Conservation (phyloP, 352 stramenopile genomes). For the Phytophthora agathidicida region DNA sequence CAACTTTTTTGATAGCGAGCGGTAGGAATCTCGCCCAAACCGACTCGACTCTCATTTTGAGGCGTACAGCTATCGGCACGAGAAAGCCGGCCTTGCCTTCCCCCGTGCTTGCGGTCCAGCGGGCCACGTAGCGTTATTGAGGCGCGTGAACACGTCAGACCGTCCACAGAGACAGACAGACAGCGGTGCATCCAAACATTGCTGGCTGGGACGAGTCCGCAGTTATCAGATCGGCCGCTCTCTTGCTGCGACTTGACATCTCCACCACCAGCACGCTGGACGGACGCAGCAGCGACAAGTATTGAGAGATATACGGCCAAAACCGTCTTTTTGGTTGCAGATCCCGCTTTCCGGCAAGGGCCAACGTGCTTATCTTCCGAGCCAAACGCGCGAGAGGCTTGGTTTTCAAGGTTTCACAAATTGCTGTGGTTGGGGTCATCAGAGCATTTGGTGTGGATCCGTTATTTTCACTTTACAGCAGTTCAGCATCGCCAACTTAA, state of each 20-base stretch:
- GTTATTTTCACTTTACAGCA: no score
- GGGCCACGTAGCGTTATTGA: conserved; percentile 27
- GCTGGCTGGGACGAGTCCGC: conserved; percentile 21
- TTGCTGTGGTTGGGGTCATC: no score
- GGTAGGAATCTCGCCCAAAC: conserved; percentile 33
- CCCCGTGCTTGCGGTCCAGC: conserved; percentile 10
- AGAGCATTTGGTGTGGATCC: no score
- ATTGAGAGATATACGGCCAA: conserved; percentile 36
- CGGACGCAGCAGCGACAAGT: conserved; percentile 17
- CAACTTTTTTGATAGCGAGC: conserved; percentile 19
- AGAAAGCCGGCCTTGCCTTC: conserved; percentile 2
- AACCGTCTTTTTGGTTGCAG: conserved; percentile 13
- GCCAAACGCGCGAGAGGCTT: background rate
- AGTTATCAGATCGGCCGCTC: conserved; percentile 26
- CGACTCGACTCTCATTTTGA: conserved; percentile 28
- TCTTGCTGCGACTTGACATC: conserved; percentile 21
- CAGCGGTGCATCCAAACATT: conserved; percentile 17
- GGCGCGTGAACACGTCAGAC: conserved; percentile 1
- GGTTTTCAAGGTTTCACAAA: conserved; percentile 2
- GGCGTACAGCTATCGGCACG: conserved; percentile 17
- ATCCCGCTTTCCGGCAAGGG: conserved; percentile 5
- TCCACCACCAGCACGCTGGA: conserved; percentile 19
- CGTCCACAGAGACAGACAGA: conserved; percentile 30
- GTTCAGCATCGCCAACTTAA: conserved; percentile 6
- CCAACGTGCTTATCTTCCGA: background rate